Base-by-base conservation (phyloP, 2,329 filamentous ascomycete species). In the Xylariales sp. region DNA sequence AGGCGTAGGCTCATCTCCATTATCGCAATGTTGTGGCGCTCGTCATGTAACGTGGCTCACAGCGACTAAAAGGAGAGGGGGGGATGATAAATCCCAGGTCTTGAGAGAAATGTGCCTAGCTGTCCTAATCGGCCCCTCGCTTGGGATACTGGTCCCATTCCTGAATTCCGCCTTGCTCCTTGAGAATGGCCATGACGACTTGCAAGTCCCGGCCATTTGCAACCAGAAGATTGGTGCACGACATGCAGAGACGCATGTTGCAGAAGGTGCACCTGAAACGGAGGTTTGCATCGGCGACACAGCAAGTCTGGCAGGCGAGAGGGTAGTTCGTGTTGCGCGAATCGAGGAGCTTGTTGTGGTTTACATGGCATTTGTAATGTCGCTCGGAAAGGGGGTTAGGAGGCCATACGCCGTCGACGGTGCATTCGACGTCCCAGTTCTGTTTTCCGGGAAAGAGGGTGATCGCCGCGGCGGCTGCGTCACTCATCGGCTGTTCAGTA, bases 251-350 rank as follows among this genome's bases (percentile, higher is more conserved):
- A 59, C 85, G 82, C 55, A 88, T 72, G 66, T 82, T 80, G 76
- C 86, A 88, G 75, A 83, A 85, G 14, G 77, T 77, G 74, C 86
- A 88, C 23, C 79, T 80, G 77, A 79, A 83, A 43, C 86, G 82
- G 69, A 82, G 77, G 52, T 82, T 80, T 6, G 75, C 72, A 65
- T 87, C 84, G 57, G 80, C 78, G 64, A 78, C 80, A 60, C 81
- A 80, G 75, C 87, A 89, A 3, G 83, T 81, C 75, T 87, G 84
- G 75, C 87, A 89, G 10, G 84, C 80, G 23, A 88, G 79, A 1
- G 86, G 81, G 73, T 87, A 85, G 72, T 82, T 75, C 54, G 74
- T 76, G 75, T 89, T 88, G 67, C 78, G 78, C 61, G 82, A 81
- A 45, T 81, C 77, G 62, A 83, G 80, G 83, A 88, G 85, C 54